Conservation (phyloP, 305 asterid species). For the Fraxinus paxiana region DNA sequence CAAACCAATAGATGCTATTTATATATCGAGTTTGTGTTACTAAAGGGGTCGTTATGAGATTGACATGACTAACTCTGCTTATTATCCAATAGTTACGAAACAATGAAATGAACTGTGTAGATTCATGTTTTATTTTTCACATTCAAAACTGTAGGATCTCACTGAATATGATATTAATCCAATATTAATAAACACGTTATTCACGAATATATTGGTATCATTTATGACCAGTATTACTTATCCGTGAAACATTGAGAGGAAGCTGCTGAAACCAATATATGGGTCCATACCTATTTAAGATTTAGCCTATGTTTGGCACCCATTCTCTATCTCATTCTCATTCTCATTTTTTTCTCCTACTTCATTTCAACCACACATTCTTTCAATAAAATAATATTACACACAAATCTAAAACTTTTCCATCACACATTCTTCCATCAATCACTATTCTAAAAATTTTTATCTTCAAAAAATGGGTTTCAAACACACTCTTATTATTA, state of each 20-base stretch:
- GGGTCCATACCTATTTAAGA: neutral
- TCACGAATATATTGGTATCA: neutral
- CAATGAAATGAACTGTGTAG: neutral
- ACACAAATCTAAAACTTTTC: no score
- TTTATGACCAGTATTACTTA: neutral
- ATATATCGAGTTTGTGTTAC: neutral
- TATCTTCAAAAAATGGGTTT: no score
- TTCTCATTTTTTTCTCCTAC: no score
- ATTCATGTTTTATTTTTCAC: neutral
- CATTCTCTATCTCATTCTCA: no score
- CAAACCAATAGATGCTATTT: neutral
- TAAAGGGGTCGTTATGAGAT: neutral
- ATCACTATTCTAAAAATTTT: no score
- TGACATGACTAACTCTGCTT: neutral
- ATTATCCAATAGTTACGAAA: neutral
- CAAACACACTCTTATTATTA: no score
- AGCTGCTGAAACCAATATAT: neutral
- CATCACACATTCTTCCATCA: no score
- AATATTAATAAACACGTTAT: neutral
- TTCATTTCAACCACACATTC: no score
- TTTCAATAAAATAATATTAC: no score
- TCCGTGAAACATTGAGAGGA: neutral
- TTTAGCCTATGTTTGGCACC: no score
- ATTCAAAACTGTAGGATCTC: constrained; percentile 3
- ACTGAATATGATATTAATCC: neutral